Percentiles rank a stretch among this genome's conserved stretches.
Evolutionary conservation across 108 stramenopile genomes (phyloP).

Genomic region (Conticribra weissflogii): DNA sequence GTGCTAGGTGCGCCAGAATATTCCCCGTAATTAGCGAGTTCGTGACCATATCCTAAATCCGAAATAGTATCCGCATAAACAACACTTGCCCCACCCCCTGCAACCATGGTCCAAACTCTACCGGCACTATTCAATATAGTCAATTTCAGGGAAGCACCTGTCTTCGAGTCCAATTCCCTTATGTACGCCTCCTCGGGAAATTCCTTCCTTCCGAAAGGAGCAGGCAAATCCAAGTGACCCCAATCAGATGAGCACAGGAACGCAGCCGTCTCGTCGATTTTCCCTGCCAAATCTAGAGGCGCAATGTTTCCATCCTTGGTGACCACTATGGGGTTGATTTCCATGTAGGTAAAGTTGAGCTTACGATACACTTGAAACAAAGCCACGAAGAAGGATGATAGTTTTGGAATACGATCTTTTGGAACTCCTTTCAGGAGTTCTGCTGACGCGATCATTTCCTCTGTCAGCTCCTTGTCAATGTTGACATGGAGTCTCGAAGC

Average conservation of each 20-base stretch:
- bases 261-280: constrained; percentile 90
- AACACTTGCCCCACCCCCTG: constrained; percentile 91
- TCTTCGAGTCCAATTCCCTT: constrained; percentile 82
- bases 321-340: constrained; percentile 89
- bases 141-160: constrained; percentile 91
- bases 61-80: constrained; percentile 95
- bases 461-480: constrained; percentile 44
- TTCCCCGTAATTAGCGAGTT: constrained; percentile 94
- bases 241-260: constrained; percentile 78
- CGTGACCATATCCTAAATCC: constrained; percentile 55
- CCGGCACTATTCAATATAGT: constrained; percentile 88
- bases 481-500: constrained; percentile 63
- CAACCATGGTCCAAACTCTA: constrained; percentile 94
- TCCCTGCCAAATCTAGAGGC: constrained; percentile 88
- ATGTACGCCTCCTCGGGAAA: constrained; percentile 91
- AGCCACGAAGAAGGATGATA: constrained; percentile 71
- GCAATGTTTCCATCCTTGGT: constrained; percentile 57
- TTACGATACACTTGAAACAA: constrained; percentile 77
- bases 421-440: constrained; percentile 66
- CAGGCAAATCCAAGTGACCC: constrained; percentile 87
- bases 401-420: constrained; percentile 40
- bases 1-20: constrained; percentile 90
- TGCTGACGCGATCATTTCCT: constrained; percentile 23
- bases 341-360: constrained; percentile 89
- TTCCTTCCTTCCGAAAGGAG: constrained; percentile 82